phyloP scores from a whole-genome alignment of 1,284 basidiomycete species.

The Psilocybe mexicana region DNA sequence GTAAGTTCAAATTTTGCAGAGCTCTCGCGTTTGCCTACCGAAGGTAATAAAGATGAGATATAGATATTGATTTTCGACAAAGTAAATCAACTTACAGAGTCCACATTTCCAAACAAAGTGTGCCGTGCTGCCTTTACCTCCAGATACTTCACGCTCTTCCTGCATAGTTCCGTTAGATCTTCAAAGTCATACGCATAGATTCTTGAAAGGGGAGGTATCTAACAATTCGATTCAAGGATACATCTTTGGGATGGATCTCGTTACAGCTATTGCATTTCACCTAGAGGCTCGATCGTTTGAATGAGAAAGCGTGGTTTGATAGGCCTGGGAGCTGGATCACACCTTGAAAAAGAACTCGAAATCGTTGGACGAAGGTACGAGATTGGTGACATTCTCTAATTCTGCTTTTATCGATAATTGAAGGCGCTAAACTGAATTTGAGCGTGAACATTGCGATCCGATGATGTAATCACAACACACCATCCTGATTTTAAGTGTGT shows the following conservation, averaged over 20 bases:
- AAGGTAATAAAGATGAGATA: neutral
- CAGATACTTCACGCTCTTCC: conserved; percentile 66
- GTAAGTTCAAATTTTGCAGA: conserved; percentile 75
- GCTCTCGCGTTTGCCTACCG: conserved; percentile 65
- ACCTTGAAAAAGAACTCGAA: conserved; percentile 83
- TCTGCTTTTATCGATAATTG: conserved; percentile 75
- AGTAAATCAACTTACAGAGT: conserved; percentile 44
- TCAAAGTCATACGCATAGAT: neutral
- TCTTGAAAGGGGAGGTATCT: conserved; percentile 2
- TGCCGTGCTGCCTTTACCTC: conserved; percentile 65
- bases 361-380: conserved; percentile 60
- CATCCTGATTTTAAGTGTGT: conserved; percentile 11
- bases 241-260: conserved; percentile 68
- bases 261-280: conserved; percentile 80
- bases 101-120: conserved; percentile 81
- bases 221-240: conserved; percentile 69
- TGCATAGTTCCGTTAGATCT: conserved; percentile 27
- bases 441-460: conserved; percentile 9
- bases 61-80: neutral
- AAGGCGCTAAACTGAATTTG: conserved; percentile 38
- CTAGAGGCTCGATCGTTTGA: conserved; percentile 35
- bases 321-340: neutral
- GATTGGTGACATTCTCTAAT: conserved; percentile 72
- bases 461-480: conserved; percentile 10
- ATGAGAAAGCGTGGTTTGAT: neutral